Percentiles rank a stretch among this genome's conserved stretches.
phyloP scores from a whole-genome alignment of 2,329 filamentous ascomycete genomes.

The Botryotinia calthae region DNA sequence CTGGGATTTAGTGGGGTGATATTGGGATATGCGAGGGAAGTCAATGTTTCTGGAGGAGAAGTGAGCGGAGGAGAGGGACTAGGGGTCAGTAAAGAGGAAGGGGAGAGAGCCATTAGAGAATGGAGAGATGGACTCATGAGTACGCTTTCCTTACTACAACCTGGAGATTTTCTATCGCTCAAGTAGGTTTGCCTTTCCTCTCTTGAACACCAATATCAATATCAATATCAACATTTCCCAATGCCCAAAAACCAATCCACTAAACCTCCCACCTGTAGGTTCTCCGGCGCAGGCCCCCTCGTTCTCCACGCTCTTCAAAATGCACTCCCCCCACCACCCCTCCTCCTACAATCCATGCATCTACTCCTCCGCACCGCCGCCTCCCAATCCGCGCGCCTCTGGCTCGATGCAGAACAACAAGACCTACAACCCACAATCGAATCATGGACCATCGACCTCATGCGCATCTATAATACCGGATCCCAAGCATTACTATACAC shows the following conservation, averaged over 20 bases:
- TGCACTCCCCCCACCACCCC: slow-evolving; percentile 42
- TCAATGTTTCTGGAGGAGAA: slow-evolving; percentile 38
- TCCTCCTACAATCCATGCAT: slow-evolving; percentile 44
- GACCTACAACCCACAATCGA: slow-evolving; percentile 51
- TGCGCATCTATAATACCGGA: slow-evolving; percentile 50
- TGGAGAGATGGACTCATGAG: slow-evolving; percentile 54
- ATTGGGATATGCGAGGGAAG: slow-evolving; percentile 76
- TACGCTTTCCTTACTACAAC: slow-evolving; percentile 51
- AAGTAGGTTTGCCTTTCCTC: slow-evolving; percentile 42
- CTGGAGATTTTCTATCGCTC: slow-evolving; percentile 51
- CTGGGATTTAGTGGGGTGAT: slow-evolving; percentile 82
- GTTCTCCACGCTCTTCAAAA: slow-evolving; percentile 44
- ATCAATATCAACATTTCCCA: background rate
- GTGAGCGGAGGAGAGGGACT: too few species aligned
- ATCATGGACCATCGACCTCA: slow-evolving; percentile 51
- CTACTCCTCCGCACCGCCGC: slow-evolving; percentile 29
- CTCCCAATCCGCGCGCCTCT: slow-evolving; percentile 43
- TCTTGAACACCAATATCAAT: background rate
- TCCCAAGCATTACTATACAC: slow-evolving; percentile 47
- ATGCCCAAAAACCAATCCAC: background rate
- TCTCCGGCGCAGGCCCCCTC: slow-evolving; percentile 48
- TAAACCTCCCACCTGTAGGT: slow-evolving; percentile 35
- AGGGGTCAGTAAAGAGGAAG: slow-evolving; percentile 12
- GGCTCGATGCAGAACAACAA: slow-evolving; percentile 55
- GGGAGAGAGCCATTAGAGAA: slow-evolving; percentile 15